Evolutionary conservation across 176 grass and related monocot genomes (phyloP).

Genomic region (Sorghum bicolor): Sorghum_bicolor_NCBIv3 NC_012875.2:48201001-48201500

Average conservation of each 20-base stretch:
- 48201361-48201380: neutral
- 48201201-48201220: neutral
- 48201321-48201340: neutral
- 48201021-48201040: neutral
- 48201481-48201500: neutral
- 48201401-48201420: neutral
- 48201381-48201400: neutral
- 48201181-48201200: neutral
- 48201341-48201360: neutral
- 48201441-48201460: neutral
- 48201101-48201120: conserved; percentile 53
- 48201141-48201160: conserved; percentile 29
- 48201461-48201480: neutral
- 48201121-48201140: conserved; percentile 52
- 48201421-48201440: neutral
- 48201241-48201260: neutral
- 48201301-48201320: neutral
- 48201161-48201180: neutral
- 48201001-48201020: conserved; percentile 5
- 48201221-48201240: neutral
- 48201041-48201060: neutral
- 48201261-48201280: neutral
- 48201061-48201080: conserved; percentile 87
- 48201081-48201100: conserved; percentile 66
- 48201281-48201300: neutral